These are phyloP conservation scores for Usnea hakonensis DNA, from an alignment of 495 filamentous ascomycete genomes.

Conservation along the genomic window DNA sequence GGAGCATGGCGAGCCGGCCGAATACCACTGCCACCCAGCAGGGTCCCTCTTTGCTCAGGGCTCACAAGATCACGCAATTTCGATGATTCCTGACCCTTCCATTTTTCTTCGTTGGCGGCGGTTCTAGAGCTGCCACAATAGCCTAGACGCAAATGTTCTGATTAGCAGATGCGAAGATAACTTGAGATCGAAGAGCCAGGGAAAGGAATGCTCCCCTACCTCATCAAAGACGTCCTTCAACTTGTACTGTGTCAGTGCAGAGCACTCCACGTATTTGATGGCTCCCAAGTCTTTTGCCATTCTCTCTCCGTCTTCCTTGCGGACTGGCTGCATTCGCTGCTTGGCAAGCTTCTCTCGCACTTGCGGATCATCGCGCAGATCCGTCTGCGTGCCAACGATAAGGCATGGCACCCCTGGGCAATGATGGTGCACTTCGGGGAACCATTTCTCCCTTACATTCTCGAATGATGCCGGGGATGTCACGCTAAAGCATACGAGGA, in stretches of 20 bases:
- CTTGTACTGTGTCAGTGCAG: slow-evolving; percentile 94
- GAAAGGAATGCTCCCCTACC: slow-evolving; percentile 48
- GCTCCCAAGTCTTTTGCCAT: slow-evolving; percentile 96
- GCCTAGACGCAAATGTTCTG: slow-evolving; percentile 43
- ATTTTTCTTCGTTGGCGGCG: slow-evolving; percentile 6
- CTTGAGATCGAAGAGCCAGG: background rate
- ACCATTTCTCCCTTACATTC: slow-evolving; percentile 99
- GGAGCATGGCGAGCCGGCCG: background rate
- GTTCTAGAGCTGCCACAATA: slow-evolving; percentile 56
- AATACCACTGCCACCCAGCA: background rate
- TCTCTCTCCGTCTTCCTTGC: slow-evolving; percentile 83
- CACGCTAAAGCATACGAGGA: slow-evolving; percentile 97
- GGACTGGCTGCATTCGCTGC: slow-evolving; percentile 89
- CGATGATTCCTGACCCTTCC: background rate
- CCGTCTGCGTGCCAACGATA: slow-evolving; percentile 95
- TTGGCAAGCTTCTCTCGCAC: slow-evolving; percentile 87
- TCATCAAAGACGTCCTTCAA: slow-evolving; percentile 99
- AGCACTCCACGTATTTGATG: slow-evolving; percentile 98
- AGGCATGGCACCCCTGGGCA: slow-evolving; percentile 96
- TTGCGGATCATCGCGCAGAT: slow-evolving; percentile 84
- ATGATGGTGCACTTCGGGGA: slow-evolving; percentile 96
- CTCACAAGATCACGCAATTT: slow-evolving; percentile 3
- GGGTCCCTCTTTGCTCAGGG: background rate
- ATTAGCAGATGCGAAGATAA: slow-evolving; percentile 1
- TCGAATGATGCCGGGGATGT: slow-evolving; percentile 98